Base-by-base conservation (phyloP, 768 basidiomycete genomes). In the Candolleomyces aberdarensis region DNA sequence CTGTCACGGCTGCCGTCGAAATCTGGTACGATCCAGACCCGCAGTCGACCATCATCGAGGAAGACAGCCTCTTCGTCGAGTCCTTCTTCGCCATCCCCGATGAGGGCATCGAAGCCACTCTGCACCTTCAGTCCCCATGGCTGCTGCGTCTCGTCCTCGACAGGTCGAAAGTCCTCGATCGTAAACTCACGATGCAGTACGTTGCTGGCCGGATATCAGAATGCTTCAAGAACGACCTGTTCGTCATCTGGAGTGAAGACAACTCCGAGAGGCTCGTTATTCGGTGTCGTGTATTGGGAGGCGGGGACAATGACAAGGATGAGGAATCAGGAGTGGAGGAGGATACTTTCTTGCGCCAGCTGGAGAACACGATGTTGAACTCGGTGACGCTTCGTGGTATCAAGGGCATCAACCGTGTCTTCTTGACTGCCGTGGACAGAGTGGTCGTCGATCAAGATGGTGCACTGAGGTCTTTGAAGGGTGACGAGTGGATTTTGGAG, bases 41-140 rank as follows among this genome's bases (percentile, higher is more conserved):
- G 17, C 86, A 82, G 7, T 85, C 90, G 0, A 98, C 97, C 31
- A 89, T 96, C 73, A 97, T 99, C 72, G 95, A 96, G 65, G 97
- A 98, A 66, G 97, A 99, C 73, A 78, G 84, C 22, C 86, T 95
- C 22, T 98, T 99, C 71, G 97, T 99, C 59, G 94, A 97, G 69
- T 95, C 95, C 0, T 98, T 98, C 91, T 99, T 98, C 73, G 96
- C 96, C 58, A 98, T 98, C 71, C 97, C 97, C 6, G 97, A 98
- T 67, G 95, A 98, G 70, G 93, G 96, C 54, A 89, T 96, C 61
- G 94, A 96, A 71, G 82, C 85, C 19, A 96, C 96, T 69, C 77
- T 97, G 2, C 89, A 94, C 65, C 80, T 94, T 1, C 93, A 96
- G 71, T 98, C 97, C 1, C 95, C 96, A 0, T 99, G 97, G 97